Evolutionary conservation across 2,329 filamentous ascomycete species (phyloP).

Genomic region (Cordyceps pruinosa): DNA sequence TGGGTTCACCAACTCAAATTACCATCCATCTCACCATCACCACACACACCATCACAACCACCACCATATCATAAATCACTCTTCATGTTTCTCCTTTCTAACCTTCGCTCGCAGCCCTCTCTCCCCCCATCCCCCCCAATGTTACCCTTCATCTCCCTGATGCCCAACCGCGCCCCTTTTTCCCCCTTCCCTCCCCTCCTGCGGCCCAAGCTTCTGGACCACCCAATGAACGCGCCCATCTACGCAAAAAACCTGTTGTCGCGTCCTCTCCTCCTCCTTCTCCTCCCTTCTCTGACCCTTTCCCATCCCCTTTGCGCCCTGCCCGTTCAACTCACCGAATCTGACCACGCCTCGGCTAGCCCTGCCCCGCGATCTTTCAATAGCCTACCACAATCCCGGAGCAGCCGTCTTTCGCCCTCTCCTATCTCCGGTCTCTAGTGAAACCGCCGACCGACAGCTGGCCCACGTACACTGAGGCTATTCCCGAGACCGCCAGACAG

Average conservation of each 20-base stretch:
- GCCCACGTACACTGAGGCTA: not conserved
- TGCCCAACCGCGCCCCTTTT: conserved; percentile 7
- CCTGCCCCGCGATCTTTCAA: not conserved
- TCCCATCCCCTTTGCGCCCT: too few species aligned
- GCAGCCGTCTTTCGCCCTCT: too few species aligned
- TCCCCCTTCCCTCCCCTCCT: not conserved
- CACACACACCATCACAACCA: not conserved
- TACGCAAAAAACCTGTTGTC: not conserved
- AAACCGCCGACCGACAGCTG: too few species aligned
- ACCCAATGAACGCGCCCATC: not conserved
- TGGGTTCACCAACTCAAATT: not conserved
- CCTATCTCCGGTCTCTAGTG: too few species aligned
- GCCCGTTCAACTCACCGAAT: not conserved
- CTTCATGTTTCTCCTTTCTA: not conserved
- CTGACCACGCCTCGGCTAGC: not conserved
- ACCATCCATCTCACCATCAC: not conserved
- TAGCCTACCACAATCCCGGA: not conserved
- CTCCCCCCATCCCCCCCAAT: not conserved
- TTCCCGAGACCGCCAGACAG: not conserved
- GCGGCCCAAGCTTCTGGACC: conserved; percentile 4
- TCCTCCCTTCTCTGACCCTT: too few species aligned
- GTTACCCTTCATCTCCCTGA: conserved; percentile 1
- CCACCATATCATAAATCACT: not conserved
- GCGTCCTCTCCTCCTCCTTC: too few species aligned
- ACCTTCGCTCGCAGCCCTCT: not conserved